A percentile compares a stretch with the other conserved stretches of the same genome.
phyloP scores from a whole-genome alignment of 164 flowering plant genomes.

The Magnolia kwangsiensis region DNA sequence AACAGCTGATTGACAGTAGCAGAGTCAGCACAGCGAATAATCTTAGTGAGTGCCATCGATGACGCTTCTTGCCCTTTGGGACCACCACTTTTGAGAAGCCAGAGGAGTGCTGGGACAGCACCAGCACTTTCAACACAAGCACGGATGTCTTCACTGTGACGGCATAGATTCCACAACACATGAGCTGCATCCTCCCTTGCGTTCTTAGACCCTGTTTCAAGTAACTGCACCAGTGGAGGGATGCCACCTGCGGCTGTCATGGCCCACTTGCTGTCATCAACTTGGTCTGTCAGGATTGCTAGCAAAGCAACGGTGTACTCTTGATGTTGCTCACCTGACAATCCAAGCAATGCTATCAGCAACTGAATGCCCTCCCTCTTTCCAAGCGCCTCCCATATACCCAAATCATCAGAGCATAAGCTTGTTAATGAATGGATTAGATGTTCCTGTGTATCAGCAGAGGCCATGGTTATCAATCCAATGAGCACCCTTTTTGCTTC shows the following conservation, averaged over 20 bases:
- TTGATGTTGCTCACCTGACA: slow-evolving; percentile 89
- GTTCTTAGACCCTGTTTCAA: slow-evolving; percentile 76
- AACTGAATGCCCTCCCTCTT: slow-evolving; percentile 86
- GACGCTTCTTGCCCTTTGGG: slow-evolving; percentile 77
- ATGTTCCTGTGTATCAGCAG: slow-evolving; percentile 65
- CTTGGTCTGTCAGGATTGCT: slow-evolving; percentile 70
- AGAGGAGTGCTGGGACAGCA: slow-evolving; percentile 67
- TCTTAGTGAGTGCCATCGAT: slow-evolving; percentile 65
- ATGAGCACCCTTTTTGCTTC: slow-evolving; percentile 73
- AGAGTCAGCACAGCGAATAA: slow-evolving; percentile 71
- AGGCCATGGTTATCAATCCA: slow-evolving; percentile 75
- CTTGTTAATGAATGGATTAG: slow-evolving; percentile 59
- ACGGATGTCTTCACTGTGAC: slow-evolving; percentile 91
- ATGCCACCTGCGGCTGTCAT: slow-evolving; percentile 98
- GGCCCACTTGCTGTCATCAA: slow-evolving; percentile 96
- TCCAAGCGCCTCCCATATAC: slow-evolving; percentile 74
- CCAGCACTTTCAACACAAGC: slow-evolving; percentile 94
- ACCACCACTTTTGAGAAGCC: slow-evolving; percentile 80
- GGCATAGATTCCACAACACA: slow-evolving; percentile 68
- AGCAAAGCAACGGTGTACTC: slow-evolving; percentile 73
- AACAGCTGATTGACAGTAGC: slow-evolving; percentile 74
- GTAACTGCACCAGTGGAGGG: slow-evolving; percentile 80
- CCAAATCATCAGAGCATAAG: slow-evolving; percentile 53
- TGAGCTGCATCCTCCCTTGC: slow-evolving; percentile 77
- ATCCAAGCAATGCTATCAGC: slow-evolving; percentile 74